Evolutionary conservation across 805 yeast genomes (phyloP).

Genomic region (Cyberlindnera saturnus): DNA sequence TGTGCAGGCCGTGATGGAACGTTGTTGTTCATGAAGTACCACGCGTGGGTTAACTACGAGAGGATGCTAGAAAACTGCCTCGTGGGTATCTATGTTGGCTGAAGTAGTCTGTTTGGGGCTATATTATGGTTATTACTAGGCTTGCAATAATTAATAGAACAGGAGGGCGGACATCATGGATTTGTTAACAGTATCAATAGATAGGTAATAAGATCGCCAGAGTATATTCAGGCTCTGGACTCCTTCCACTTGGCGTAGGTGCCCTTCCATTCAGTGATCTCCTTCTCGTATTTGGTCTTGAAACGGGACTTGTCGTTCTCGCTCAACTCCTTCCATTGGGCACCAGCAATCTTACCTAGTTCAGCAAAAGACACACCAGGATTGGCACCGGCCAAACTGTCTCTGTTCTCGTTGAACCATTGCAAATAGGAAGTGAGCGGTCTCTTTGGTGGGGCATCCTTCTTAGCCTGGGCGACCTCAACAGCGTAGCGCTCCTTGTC

Average conservation of each 20-base stretch:
- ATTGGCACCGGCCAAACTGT: constrained; percentile 4
- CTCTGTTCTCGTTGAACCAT: constrained; percentile 12
- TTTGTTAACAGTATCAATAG: background rate
- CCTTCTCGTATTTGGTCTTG: constrained; percentile 9
- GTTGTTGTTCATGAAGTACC: constrained; percentile 62
- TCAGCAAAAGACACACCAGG: constrained; percentile 23
- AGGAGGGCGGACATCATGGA: no score
- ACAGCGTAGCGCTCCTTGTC: constrained; percentile 11
- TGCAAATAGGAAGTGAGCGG: constrained; percentile 13
- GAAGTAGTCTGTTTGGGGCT: background rate
- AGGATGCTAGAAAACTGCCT: constrained; percentile 72
- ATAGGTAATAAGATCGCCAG: no score
- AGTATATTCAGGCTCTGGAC: constrained; percentile 3
- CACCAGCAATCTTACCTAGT: constrained; percentile 66
- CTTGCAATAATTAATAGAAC: no score
- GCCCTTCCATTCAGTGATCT: constrained; percentile 29
- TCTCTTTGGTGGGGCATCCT: constrained; percentile 21
- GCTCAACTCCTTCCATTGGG: constrained; percentile 79
- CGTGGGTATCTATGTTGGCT: constrained; percentile 45
- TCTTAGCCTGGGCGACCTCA: constrained; percentile 12
- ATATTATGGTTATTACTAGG: background rate
- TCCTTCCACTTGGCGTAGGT: constrained; percentile 34
- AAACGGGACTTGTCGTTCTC: constrained; percentile 62
- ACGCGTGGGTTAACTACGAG: constrained; percentile 80
- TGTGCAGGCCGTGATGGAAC: constrained; percentile 87